These are phyloP conservation scores for Eragrostis nindensis DNA, from an alignment of 176 grass and related monocot genomes.

Conservation along the genomic window DNA sequence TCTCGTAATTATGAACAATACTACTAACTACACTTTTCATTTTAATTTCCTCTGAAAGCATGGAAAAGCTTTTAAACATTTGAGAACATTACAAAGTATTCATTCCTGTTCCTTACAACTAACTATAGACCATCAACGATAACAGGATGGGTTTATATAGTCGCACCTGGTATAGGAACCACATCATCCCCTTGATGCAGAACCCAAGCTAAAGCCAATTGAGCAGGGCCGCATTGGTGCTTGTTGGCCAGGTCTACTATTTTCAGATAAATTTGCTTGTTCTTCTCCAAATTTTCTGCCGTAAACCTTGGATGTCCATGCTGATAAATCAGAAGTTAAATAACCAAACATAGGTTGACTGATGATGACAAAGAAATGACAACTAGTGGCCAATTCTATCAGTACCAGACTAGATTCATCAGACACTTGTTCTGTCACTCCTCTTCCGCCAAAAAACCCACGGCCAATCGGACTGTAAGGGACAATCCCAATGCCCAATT, in stretches of 20 bases:
- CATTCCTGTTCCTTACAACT: background rate
- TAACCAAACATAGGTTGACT: background rate
- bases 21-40: background rate
- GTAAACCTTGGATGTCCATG: constrained; percentile 60
- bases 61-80: background rate
- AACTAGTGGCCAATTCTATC: background rate
- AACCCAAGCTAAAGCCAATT: constrained; percentile 84
- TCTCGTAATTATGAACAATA: background rate
- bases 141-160: background rate
- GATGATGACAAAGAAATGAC: background rate
- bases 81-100: background rate
- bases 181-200: constrained; percentile 83
- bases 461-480: constrained; percentile 83
- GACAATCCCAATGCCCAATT: constrained; percentile 90
- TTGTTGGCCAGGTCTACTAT: constrained; percentile 62
- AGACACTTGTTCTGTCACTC: constrained; percentile 53
- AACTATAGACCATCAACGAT: background rate
- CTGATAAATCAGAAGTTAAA: constrained; percentile 37
- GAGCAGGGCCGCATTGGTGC: constrained; percentile 66
- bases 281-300: constrained; percentile 74
- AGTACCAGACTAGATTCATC: constrained; percentile 63
- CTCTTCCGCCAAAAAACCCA: constrained; percentile 77
- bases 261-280: constrained; percentile 62
- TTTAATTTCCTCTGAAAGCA: constrained; percentile 14
- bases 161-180: constrained; percentile 79